Evolutionary conservation across 2,329 filamentous ascomycete genomes (phyloP), one percentile per base, ranked within the genome.

Genomic region (Aspergillus carbonarius): DNA sequence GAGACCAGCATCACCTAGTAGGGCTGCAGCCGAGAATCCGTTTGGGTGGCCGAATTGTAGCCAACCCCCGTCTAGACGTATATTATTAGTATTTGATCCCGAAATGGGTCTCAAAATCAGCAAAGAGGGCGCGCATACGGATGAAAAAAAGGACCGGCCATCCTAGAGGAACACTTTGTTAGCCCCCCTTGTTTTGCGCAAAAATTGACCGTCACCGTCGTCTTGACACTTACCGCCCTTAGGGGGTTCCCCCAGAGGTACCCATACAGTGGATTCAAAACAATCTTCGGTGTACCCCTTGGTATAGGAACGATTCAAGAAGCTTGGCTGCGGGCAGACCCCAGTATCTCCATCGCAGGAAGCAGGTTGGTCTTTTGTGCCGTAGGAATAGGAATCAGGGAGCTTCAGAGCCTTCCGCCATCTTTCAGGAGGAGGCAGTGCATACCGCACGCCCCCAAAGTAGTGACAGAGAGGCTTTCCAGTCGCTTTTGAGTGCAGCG

Each of bases 61-160:
- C 66, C 84, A 86, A 3, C 84, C 83, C 32, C 81, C 81, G 62
- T 83, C 79, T 62, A 35, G 7, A 18, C 39, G 12, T 48, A 9
- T 3, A 30, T 13, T 25, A 44, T 35, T n/a, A 20, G 47, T 25
- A 50, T 15, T 4, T 4, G 23, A 4, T 25, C 1, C n/a, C 1
- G 18, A 25, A 15, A 32, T 15, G 17, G 3, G 27, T 12, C 8
- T 7, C 17, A 6, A 15, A 7, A 27, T 15, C 6, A 18, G 3
- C 5, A 5, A 5, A 13, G 17, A 18, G 52, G 15, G 30, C 46
- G 34, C 9, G 73, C 78, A 61, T 76, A 79, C 82, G 83, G 48
- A 85, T 83, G 68, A 79, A 85, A 63, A 86, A 80, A 52, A 83
- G 76, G 0, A 86, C 83, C 4, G 84, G 84, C 83, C 83, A 86